These are phyloP conservation scores for Anthostomella pinea DNA, from an alignment of 2,329 filamentous ascomycete genomes.

Conservation along the genomic window DNA sequence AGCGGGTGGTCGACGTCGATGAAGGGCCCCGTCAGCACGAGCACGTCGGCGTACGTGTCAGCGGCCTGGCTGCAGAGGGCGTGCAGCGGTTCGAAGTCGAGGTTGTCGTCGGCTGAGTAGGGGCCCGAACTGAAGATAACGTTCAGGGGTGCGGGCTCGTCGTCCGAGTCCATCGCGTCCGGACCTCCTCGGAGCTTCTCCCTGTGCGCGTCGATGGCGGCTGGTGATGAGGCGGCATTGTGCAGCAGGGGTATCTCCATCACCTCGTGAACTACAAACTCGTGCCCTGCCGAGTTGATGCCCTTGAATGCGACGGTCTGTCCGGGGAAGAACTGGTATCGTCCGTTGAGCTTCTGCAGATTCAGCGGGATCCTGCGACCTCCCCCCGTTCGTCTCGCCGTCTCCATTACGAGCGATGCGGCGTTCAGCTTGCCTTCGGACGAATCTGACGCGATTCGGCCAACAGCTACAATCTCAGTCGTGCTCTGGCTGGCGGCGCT, in stretches of 20 bases:
- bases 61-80: slow-evolving; percentile 76
- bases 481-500: slow-evolving; percentile 84
- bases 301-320: slow-evolving; percentile 87
- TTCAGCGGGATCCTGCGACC: slow-evolving; percentile 80
- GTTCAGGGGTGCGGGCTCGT: slow-evolving; percentile 64
- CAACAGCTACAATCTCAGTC: slow-evolving; percentile 83
- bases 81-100: slow-evolving; percentile 84
- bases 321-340: slow-evolving; percentile 86
- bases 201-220: slow-evolving; percentile 65
- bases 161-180: slow-evolving; percentile 60
- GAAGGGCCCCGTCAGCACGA: slow-evolving; percentile 84
- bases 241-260: slow-evolving; percentile 72
- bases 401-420: slow-evolving; percentile 84
- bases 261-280: slow-evolving; percentile 77
- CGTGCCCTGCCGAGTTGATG: slow-evolving; percentile 79
- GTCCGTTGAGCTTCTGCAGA: slow-evolving; percentile 60
- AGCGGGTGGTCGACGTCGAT: slow-evolving; percentile 89
- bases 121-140: slow-evolving; percentile 80
- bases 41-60: slow-evolving; percentile 69
- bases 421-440: slow-evolving; percentile 82
- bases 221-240: slow-evolving; percentile 66
- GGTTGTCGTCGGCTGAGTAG: slow-evolving; percentile 88
- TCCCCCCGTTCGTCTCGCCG: slow-evolving; percentile 77
- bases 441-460: slow-evolving; percentile 85
- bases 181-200: slow-evolving; percentile 64